Conservation (phyloP, 192 early-diverging fungal genomes). For the Linnemannia exigua region DNA sequence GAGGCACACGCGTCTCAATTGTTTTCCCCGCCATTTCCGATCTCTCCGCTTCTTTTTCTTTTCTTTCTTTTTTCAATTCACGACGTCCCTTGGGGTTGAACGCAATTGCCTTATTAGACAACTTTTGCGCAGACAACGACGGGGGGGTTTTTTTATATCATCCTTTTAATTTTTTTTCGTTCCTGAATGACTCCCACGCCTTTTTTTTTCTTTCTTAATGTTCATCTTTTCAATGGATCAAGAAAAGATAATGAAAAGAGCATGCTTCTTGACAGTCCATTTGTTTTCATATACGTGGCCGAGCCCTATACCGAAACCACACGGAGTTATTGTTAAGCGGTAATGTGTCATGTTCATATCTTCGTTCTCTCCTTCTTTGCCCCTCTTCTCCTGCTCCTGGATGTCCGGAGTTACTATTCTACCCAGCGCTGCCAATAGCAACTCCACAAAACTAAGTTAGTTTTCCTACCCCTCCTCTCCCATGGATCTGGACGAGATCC, state of each 20-base stretch:
- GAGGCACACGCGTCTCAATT: not conserved
- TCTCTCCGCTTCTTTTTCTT: not conserved
- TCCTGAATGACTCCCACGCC: not conserved
- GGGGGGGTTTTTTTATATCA: too few species aligned
- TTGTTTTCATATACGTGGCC: not conserved
- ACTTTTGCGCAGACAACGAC: not conserved
- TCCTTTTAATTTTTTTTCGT: not conserved
- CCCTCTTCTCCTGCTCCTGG: not conserved
- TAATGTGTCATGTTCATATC: not conserved
- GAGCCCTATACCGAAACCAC: not conserved
- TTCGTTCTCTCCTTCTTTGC: not conserved
- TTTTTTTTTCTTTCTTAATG: not conserved
- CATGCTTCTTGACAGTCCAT: not conserved
- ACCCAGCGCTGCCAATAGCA: not conserved
- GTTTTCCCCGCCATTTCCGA: not conserved
- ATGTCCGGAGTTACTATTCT: slow-evolving; percentile 2
- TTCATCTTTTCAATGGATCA: not conserved
- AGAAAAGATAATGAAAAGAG: not conserved
- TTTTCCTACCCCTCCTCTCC: too few species aligned
- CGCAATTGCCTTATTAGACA: not conserved
- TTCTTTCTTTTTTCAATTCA: not conserved
- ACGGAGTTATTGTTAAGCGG: not conserved
- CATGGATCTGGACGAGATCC: too few species aligned
- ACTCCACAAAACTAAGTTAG: too few species aligned
- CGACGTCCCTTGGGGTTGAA: not conserved